Evolutionary conservation across 441 rosid species (phyloP).

Genomic region (Sinapis alba): DNA sequence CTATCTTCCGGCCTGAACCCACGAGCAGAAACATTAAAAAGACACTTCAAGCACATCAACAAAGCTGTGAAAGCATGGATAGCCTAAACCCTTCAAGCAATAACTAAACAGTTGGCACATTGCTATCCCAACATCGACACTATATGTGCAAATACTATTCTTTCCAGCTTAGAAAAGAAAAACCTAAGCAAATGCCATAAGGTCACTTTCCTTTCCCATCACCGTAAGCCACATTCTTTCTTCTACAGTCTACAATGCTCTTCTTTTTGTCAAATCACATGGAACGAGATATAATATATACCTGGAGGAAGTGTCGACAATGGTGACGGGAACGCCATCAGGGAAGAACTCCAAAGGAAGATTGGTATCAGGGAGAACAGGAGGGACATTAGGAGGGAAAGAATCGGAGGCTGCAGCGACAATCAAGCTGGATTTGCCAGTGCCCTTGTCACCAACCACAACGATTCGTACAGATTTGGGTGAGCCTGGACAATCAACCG

Average conservation of each 20-base stretch:
- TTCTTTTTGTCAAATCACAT: not conserved
- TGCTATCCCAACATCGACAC: not conserved
- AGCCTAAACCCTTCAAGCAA: not conserved
- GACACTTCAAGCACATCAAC: not conserved
- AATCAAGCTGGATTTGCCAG: slow-evolving; percentile 97
- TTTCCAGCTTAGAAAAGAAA: not conserved
- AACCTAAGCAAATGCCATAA: not conserved
- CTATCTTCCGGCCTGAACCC: slow-evolving; percentile 70
- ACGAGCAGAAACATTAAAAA: slow-evolving; percentile 13
- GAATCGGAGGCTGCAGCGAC: slow-evolving; percentile 75
- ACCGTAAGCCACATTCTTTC: not conserved
- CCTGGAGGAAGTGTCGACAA: slow-evolving; percentile 92
- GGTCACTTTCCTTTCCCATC: not conserved
- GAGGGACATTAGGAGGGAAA: slow-evolving; percentile 71
- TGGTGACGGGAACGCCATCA: slow-evolving; percentile 80
- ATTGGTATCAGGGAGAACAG: slow-evolving; percentile 79
- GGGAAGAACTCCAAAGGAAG: slow-evolving; percentile 85
- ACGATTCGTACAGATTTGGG: slow-evolving; percentile 67
- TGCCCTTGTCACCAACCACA: slow-evolving; percentile 88
- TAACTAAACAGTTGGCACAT: not conserved
- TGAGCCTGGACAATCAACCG: slow-evolving; percentile 9
- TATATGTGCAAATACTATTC: not conserved
- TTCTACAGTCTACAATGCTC: not conserved
- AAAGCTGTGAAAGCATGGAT: not conserved
- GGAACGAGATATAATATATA: slow-evolving; percentile 40